Evolutionary conservation across 2,329 filamentous ascomycete genomes (phyloP).

Genomic region (Colletotrichum shisoi): DNA sequence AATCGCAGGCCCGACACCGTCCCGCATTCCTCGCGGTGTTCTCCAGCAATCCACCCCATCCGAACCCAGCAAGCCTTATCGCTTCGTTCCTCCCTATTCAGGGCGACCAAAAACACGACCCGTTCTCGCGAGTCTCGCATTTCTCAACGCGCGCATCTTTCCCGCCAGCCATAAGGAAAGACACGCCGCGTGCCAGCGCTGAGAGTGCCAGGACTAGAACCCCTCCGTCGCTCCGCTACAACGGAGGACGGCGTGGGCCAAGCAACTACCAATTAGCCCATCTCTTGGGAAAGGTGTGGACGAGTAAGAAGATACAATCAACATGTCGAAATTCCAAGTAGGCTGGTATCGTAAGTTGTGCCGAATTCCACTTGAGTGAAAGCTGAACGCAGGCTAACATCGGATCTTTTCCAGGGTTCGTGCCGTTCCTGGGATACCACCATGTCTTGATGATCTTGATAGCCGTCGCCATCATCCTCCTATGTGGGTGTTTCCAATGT

Average conservation of each 20-base stretch:
- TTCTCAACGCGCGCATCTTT: conserved; percentile 15
- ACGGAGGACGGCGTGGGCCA: conserved; percentile 40
- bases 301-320: conserved; percentile 34
- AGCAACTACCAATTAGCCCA: conserved; percentile 10
- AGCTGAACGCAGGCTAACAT: conserved; percentile 17
- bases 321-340: conserved; percentile 53
- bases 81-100: conserved; percentile 7
- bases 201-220: conserved; percentile 35
- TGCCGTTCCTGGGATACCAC: conserved; percentile 76
- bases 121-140: conserved; percentile 10
- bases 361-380: neutral
- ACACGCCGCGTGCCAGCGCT: conserved; percentile 38
- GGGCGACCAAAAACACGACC: conserved; percentile 1
- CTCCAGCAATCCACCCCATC: conserved; percentile 13
- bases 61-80: conserved; percentile 4
- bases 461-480: conserved; percentile 87
- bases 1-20: conserved; percentile 35
- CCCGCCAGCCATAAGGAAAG: conserved; percentile 27
- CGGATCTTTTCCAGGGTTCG: conserved; percentile 57
- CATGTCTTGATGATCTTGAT: conserved; percentile 98
- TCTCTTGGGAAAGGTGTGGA: conserved; percentile 36
- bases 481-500: conserved; percentile 71
- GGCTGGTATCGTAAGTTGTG: conserved; percentile 59
- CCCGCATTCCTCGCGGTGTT: conserved; percentile 40
- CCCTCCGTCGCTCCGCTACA: conserved; percentile 40